Evolutionary conservation across 192 early-diverging fungal genomes (phyloP).

Genomic region (Rhizophagus sp.): DNA sequence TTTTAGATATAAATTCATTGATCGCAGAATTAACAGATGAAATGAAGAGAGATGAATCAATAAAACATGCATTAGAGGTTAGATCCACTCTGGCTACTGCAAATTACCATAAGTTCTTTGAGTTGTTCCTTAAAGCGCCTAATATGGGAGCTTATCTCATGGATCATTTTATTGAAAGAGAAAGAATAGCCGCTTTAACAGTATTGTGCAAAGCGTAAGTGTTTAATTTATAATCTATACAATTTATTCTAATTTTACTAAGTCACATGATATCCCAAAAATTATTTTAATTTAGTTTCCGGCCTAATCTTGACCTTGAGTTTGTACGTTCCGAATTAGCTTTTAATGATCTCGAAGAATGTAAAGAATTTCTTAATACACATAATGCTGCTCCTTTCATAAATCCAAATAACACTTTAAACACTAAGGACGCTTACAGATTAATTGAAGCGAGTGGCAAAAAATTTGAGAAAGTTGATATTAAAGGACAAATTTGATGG

Average conservation of each 20-base stretch:
- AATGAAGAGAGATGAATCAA: constrained; percentile 62
- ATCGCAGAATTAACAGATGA: constrained; percentile 69
- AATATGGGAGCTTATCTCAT: constrained; percentile 90
- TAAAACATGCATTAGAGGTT: constrained; percentile 84
- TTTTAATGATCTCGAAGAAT: constrained; percentile 51
- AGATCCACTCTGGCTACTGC: constrained; percentile 76
- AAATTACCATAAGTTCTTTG: constrained; percentile 88
- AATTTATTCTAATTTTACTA: neutral
- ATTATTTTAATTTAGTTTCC: constrained; percentile 42
- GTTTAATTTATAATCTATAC: neutral
- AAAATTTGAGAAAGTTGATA: constrained; percentile 71
- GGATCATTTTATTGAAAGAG: constrained; percentile 89
- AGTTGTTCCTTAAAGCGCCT: constrained; percentile 73
- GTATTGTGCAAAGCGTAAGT: constrained; percentile 77
- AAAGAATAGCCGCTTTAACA: constrained; percentile 77
- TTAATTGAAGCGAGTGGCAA: constrained; percentile 52
- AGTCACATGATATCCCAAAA: constrained; percentile 6
- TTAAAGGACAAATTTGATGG: constrained; percentile 72
- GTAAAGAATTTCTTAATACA: constrained; percentile 52
- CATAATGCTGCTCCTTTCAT: constrained; percentile 40
- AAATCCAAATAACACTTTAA: constrained; percentile 43
- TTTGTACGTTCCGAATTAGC: constrained; percentile 70
- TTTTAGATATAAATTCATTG: constrained; percentile 77
- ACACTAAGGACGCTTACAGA: constrained; percentile 60
- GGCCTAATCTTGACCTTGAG: constrained; percentile 57